Base-by-base conservation (phyloP, 179 eudicot species). In the Pouteria campechiana region DNA sequence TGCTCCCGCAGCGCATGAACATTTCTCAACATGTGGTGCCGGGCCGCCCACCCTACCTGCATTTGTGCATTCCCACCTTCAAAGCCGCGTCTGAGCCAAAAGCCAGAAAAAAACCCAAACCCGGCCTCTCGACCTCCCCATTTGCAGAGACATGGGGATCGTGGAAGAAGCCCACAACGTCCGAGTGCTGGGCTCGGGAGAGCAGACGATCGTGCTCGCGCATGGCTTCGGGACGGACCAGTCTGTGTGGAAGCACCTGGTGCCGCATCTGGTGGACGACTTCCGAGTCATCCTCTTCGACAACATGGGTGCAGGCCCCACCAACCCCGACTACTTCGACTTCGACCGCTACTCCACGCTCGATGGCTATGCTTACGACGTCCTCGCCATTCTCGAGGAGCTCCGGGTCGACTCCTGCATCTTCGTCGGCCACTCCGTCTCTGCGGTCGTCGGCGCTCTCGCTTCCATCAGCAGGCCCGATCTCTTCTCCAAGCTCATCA, bases 221-320 rank as follows among this genome's bases (percentile, higher is more conserved):
- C 97, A 89, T 29, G 97, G 97, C 7, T 81, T 89, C 45, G 97
- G 97, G 1, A 77, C 95, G 0, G 95, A 85, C 57, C 95, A 85
- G 38, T 89, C 93, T 7, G 83, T 78, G 2, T 89, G 97, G 97
- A 78, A 74, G 46, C 93, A 84, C 57, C 54, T 85, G 1, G 76
- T 89, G 0, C 95, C 93, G 0, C 89, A 89, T 34, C 67, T 85
- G 6, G 57, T 76, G 1, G 86, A 81, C 13, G 66, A 69, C 0
- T 63, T 81, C 63, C 64, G 68, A 11, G 86, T 89, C 5, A 52
- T 85, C 5, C 32, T 89, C 15, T 89, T 59, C 48, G 97, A 89
- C 28, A 85, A 78, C 44, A 85, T 89, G 89, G 95, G 97, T n/a
- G 89, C 97, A 5, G 93, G 95, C 1, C 72, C 95, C 12, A 89